Base-by-base conservation (phyloP, 805 yeast genomes). In the Pichia paraexigua region DNA sequence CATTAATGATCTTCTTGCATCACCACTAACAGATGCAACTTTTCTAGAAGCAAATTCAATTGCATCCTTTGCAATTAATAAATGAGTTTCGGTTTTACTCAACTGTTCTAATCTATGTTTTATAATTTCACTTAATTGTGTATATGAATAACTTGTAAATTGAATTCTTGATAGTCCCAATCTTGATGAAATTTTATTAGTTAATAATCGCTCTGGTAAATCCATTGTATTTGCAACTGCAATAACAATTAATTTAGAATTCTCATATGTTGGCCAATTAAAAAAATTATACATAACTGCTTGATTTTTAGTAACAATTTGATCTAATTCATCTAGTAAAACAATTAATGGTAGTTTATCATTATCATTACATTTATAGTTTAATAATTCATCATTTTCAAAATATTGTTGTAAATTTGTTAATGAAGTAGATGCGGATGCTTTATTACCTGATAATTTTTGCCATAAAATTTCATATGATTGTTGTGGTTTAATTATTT, bases 141-240 rank as follows among this genome's bases (percentile, higher is more conserved):
- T 80, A 63, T 81, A 85, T 0, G 90, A 82, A 64, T 94, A 94
- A 3, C 98, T 97, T 1, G 89, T 80, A 62, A 94, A 94, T 67
- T 86, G 87, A 41, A 92, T 77, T 66, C 98, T 78, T 11, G 87
- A 80, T 39, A 91, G 73, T 1, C 99, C 99, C 52, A 94, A 73
- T 58, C 99, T 79, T 1, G 97, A 88, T 0, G 96, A 85, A 4
- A 90, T 85, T 67, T 94, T 94, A 67, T 89, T 92, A 20, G 94
- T 82, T 41, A 94, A 71, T 47, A 83, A 76, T 49, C 97, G 73
- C 64, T 94, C 99, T 0, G 99, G 98, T 46, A 94, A 71, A 70
- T 94, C 98, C 97, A 94, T 90, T 0, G 97, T 91, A 65, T 94
- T 94, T 5, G 98, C 97, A 30, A 94, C 90, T 0, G 98, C 97